Percentiles rank a stretch among this genome's conserved stretches.
These are phyloP conservation scores for Aspergillus sp. DNA, from an alignment of 2,329 filamentous ascomycete genomes.

Conservation along the genomic window DNA sequence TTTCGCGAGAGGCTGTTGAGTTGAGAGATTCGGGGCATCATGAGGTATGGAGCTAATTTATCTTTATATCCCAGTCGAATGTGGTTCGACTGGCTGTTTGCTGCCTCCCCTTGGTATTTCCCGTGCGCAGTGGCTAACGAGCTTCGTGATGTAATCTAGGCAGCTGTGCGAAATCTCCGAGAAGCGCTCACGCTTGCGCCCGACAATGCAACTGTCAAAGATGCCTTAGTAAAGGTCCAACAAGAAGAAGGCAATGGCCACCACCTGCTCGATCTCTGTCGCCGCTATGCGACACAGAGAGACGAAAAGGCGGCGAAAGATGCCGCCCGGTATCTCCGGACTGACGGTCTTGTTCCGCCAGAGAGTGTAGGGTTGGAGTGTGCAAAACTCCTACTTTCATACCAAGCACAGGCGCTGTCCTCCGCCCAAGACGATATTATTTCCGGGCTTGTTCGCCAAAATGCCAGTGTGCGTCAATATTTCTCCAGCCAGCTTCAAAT, in stretches of 20 bases:
- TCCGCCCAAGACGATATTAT: conserved; percentile 48
- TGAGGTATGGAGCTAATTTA: conserved; percentile 36
- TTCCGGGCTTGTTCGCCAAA: conserved; percentile 46
- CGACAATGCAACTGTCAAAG: conserved; percentile 46
- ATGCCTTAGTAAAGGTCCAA: conserved; percentile 46
- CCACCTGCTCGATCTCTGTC: conserved; percentile 46
- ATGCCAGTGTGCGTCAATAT: conserved; percentile 41
- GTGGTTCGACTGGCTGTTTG: background rate
- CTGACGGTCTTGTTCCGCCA: conserved; percentile 45
- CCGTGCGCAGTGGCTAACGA: conserved; percentile 11
- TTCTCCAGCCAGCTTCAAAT: conserved; percentile 44
- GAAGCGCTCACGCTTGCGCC: conserved; percentile 50
- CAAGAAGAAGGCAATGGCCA: conserved; percentile 44
- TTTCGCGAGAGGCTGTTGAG: conserved; percentile 49
- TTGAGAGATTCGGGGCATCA: conserved; percentile 47
- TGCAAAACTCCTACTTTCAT: conserved; percentile 43
- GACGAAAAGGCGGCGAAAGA: conserved; percentile 47
- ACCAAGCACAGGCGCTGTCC: conserved; percentile 37
- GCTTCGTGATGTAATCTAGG: conserved; percentile 29
- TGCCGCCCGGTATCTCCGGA: conserved; percentile 43
- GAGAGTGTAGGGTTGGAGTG: conserved; percentile 44
- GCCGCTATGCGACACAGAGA: conserved; percentile 41
- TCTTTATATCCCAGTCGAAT: background rate
- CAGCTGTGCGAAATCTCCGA: conserved; percentile 48
- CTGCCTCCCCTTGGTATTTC: conserved; percentile 4